Evolutionary conservation across 2,329 filamentous ascomycete genomes (phyloP).

Genomic region (Xylariaceae sp.): DNA sequence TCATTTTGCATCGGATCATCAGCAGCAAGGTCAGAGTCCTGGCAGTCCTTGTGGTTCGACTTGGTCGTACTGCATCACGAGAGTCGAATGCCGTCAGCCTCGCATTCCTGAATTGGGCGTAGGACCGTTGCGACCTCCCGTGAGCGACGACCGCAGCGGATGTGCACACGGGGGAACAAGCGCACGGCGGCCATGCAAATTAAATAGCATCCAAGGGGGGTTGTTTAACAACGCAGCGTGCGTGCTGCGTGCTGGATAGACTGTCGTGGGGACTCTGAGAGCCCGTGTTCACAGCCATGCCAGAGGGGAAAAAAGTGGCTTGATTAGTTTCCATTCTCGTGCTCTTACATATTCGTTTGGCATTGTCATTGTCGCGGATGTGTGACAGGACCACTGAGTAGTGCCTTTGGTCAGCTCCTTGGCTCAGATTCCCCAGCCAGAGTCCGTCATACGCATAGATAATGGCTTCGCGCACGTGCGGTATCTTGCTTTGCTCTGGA

Average conservation of each 20-base stretch:
- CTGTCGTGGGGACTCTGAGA: not conserved
- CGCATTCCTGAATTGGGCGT: conserved; percentile 15
- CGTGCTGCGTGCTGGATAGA: not conserved
- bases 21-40: conserved; percentile 4
- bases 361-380: conserved; percentile 10
- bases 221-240: not conserved
- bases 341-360: conserved; percentile 1
- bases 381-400: conserved; percentile 11
- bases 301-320: conserved; percentile 10
- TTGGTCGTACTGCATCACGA: conserved; percentile 6
- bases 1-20: not conserved
- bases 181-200: conserved; percentile 2
- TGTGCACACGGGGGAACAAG: conserved; percentile 8
- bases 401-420: not conserved
- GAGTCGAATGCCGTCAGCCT: conserved; percentile 18
- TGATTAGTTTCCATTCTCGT: conserved; percentile 9
- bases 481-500: not conserved
- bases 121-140: conserved; percentile 14
- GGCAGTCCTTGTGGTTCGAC: not conserved
- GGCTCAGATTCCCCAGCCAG: not conserved
- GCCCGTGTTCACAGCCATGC: conserved; percentile 1
- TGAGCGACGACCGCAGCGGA: conserved; percentile 7
- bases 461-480: not conserved
- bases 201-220: not conserved
- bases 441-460: not conserved